Evolutionary conservation across 495 filamentous ascomycete species (phyloP).

Genomic region (Annulohypoxylon moriforme): DNA sequence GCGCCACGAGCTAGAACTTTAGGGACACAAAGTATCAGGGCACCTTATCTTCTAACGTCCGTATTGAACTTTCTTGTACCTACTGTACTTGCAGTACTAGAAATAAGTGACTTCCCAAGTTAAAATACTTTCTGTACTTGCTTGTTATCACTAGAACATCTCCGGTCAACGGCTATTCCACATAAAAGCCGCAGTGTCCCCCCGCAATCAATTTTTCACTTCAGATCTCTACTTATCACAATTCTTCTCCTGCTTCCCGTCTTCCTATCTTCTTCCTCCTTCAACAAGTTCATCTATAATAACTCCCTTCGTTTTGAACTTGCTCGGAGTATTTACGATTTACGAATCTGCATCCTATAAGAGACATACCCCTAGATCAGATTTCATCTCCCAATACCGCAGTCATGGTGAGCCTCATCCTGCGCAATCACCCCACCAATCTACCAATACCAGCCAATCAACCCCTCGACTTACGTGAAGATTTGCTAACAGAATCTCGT

Average conservation of each 20-base stretch:
- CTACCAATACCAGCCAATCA: constrained; percentile 47
- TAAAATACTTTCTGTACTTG: constrained; percentile 11
- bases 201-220: constrained; percentile 30
- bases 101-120: not conserved
- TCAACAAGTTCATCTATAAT: constrained; percentile 8
- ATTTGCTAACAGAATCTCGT: constrained; percentile 60
- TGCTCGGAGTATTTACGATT: constrained; percentile 16
- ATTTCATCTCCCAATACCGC: constrained; percentile 38
- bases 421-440: constrained; percentile 44
- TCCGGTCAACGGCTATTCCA: constrained; percentile 37
- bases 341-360: constrained; percentile 17
- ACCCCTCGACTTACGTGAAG: constrained; percentile 48
- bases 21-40: not conserved
- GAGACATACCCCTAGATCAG: constrained; percentile 25
- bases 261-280: constrained; percentile 7
- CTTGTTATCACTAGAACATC: constrained; percentile 8
- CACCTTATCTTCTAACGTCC: constrained; percentile 21
- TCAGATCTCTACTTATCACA: constrained; percentile 11
- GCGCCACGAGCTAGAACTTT: constrained; percentile 22
- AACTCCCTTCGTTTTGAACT: constrained; percentile 20
- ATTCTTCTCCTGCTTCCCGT: not conserved
- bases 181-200: constrained; percentile 45
- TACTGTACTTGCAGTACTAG: not conserved
- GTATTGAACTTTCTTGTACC: not conserved
- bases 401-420: constrained; percentile 47